Percentiles rank a stretch among this genome's conserved stretches.
Evolutionary conservation across 2,329 filamentous ascomycete genomes (phyloP).

Genomic region (Cladophialophora psammophila): DNA sequence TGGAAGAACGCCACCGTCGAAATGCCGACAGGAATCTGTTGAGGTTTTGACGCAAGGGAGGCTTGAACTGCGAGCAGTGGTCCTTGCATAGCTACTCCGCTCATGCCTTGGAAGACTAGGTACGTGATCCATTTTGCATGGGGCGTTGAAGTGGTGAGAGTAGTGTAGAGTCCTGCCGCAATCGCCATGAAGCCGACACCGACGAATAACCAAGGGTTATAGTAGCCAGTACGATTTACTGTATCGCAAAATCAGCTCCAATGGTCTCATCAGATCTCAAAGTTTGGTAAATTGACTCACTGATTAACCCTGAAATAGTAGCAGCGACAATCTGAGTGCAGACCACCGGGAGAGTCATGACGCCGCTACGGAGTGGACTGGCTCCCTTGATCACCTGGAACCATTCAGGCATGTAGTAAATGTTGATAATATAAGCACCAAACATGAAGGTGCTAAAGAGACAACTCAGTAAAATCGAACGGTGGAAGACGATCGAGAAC

Average conservation of each 20-base stretch:
- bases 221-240: constrained; percentile 46
- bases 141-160: constrained; percentile 44
- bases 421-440: constrained; percentile 23
- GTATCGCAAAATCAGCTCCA: background rate
- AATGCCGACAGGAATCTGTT: constrained; percentile 48
- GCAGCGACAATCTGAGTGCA: constrained; percentile 32
- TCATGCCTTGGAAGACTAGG: constrained; percentile 48
- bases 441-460: constrained; percentile 45
- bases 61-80: constrained; percentile 48
- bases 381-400: constrained; percentile 54
- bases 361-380: constrained; percentile 39
- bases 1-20: constrained; percentile 49
- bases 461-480: constrained; percentile 25
- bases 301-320: constrained; percentile 23
- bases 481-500: constrained; percentile 29
- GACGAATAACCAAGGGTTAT: constrained; percentile 50
- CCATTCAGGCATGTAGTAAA: constrained; percentile 53
- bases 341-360: constrained; percentile 36
- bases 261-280: background rate
- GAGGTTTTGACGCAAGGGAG: constrained; percentile 39
- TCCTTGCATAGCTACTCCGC: constrained; percentile 49
- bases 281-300: constrained; percentile 1
- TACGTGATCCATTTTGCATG: constrained; percentile 51
- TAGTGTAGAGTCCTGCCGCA: constrained; percentile 48
- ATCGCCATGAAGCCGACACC: constrained; percentile 45